Evolutionary conservation across 2,329 filamentous ascomycete species (phyloP).

Genomic region (Gaeumannomyces sp.): DNA sequence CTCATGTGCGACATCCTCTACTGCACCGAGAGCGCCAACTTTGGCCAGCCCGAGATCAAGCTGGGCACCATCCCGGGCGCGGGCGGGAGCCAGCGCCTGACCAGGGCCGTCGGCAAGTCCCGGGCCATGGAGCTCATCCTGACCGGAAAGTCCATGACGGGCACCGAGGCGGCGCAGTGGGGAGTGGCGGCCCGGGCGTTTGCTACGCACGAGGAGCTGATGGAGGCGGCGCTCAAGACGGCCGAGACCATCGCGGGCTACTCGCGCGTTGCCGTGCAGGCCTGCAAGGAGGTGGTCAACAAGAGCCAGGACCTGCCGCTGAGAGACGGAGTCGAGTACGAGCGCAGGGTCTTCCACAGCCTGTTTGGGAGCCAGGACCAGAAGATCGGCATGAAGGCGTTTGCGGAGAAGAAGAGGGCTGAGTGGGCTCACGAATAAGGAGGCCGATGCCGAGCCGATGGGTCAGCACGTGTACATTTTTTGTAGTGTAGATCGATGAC

Average conservation of each 20-base stretch:
- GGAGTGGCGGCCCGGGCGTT: slow-evolving; percentile 82
- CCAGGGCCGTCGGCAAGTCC: slow-evolving; percentile 74
- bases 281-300: slow-evolving; percentile 96
- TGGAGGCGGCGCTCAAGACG: slow-evolving; percentile 73
- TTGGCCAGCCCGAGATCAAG: slow-evolving; percentile 97
- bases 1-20: slow-evolving; percentile 98
- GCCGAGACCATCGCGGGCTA: slow-evolving; percentile 86
- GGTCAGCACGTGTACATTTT: background rate
- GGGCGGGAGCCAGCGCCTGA: slow-evolving; percentile 84
- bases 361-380: slow-evolving; percentile 94
- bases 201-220: slow-evolving; percentile 70
- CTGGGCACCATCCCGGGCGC: slow-evolving; percentile 88
- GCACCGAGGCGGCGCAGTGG: slow-evolving; percentile 81
- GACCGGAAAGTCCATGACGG: slow-evolving; percentile 77
- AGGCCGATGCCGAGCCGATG: background rate
- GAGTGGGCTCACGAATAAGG: slow-evolving; percentile 76
- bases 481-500: too few species aligned
- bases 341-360: slow-evolving; percentile 86
- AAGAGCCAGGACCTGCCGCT: slow-evolving; percentile 92
- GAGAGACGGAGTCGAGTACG: slow-evolving; percentile 88
- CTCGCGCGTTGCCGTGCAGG: slow-evolving; percentile 80
- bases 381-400: slow-evolving; percentile 94
- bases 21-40: slow-evolving; percentile 77
- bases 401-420: slow-evolving; percentile 89
- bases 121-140: slow-evolving; percentile 89